Evolutionary conservation across 352 stramenopile species (phyloP), one percentile per base, ranked within the genome.

Genomic region (Elongisporangium anandrum): DNA sequence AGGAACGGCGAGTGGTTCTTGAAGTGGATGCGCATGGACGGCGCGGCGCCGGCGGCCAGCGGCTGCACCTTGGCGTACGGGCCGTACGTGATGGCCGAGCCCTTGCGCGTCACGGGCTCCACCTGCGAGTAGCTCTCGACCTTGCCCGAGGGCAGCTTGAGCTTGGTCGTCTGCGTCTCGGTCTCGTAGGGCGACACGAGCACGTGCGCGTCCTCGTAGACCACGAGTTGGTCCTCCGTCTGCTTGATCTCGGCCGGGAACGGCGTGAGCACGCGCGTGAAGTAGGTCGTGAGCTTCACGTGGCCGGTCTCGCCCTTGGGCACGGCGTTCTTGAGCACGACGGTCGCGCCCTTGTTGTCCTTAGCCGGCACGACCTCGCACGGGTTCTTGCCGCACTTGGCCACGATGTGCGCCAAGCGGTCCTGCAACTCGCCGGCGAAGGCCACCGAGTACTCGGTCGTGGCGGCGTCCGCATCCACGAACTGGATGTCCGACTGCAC

Each of bases 1-100:
- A 94, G 59, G 67, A 96, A 96, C 24, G 88, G 88, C 49, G 77
- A 68, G 69, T 96, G 80, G 65, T 92, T 94, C 73, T 93, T 91
- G 61, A 84, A 96, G 65, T 96, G 88, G 48, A 96, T 69, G 29
- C 64, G 70, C 50, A 91, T 55, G 49, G 68, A 70, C n/a, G 61
- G 63, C 50, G 69, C 63, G 48, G 53, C 50, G 3, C 66, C 54
- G 10, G 64, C 65, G 1, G 70, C 63, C 47, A 85, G 87, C 8
- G 79, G 60, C 52, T 66, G 59, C 41, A 85, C 74, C 59, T 93
- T 64, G n/a, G 61, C 62, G 69, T 90, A 96, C 21, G 88, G 86
- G 51, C 88, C 88, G 53, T 91, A 92, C 7, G 81, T 88, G 62
- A 95, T 71, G 49, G 69, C 68, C 5, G 81, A 81, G n/a, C 85